Evolutionary conservation across 768 basidiomycete species (phyloP).

Genomic region (Boletus reticuloceps): DNA sequence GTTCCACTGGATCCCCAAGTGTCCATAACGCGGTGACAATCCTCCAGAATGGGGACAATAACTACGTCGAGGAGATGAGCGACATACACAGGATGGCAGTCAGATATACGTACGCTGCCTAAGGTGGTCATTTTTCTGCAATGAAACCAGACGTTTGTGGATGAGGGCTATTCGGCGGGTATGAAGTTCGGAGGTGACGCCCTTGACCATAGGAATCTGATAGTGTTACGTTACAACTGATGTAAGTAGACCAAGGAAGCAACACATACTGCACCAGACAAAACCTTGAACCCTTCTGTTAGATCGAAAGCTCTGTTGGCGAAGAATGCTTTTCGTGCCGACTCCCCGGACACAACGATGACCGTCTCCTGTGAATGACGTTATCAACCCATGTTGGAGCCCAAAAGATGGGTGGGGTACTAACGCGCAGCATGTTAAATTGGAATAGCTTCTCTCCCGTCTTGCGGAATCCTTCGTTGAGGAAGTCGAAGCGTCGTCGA

Average conservation of each 20-base stretch:
- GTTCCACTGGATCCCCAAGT: conserved; percentile 63
- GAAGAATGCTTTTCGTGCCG: conserved; percentile 67
- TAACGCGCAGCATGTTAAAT: conserved; percentile 65
- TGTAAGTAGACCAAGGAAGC: conserved; percentile 6
- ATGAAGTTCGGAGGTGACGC: conserved; percentile 71
- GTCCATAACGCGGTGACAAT: conserved; percentile 59
- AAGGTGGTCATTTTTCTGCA: conserved; percentile 63
- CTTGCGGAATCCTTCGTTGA: conserved; percentile 67
- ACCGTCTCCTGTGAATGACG: conserved; percentile 57
- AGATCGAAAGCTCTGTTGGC: conserved; percentile 69
- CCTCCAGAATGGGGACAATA: conserved; percentile 61
- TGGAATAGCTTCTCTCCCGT: conserved; percentile 66
- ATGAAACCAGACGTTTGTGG: conserved; percentile 64
- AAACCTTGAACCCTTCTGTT: conserved; percentile 74
- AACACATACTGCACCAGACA: conserved; percentile 69
- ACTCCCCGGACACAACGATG: conserved; percentile 73
- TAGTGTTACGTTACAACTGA: conserved; percentile 12
- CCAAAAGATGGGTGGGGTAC: conserved; percentile 27
- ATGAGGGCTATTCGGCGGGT: conserved; percentile 59
- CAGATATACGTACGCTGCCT: conserved; percentile 48
- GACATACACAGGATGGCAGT: not conserved
- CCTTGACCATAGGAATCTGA: conserved; percentile 74
- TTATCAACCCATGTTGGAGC: conserved; percentile 14
- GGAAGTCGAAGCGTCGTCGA: conserved; percentile 64
- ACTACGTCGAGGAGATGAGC: conserved; percentile 41